These are phyloP conservation scores for Neocucurbitaria cava DNA, from an alignment of 2,329 filamentous ascomycete species.

Conservation along the genomic window DNA sequence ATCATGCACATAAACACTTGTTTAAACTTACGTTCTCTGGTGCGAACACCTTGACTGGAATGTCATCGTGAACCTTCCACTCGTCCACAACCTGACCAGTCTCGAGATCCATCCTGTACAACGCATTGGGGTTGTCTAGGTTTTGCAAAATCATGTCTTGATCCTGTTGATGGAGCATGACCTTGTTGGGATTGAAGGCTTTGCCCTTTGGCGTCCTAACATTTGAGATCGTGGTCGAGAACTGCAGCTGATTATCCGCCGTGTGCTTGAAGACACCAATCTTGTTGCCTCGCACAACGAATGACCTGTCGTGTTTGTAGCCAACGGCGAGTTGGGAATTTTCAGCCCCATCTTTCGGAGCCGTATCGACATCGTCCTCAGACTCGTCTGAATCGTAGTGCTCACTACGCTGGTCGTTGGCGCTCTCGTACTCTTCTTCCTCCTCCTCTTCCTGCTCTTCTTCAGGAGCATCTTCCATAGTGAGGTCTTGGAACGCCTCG, in stretches of 20 bases:
- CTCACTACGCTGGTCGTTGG: conserved; percentile 73
- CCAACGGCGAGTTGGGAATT: conserved; percentile 96
- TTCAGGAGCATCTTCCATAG: conserved; percentile 79
- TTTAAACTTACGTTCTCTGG: conserved; percentile 73
- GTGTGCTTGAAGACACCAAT: conserved; percentile 99
- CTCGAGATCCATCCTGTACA: conserved; percentile 97
- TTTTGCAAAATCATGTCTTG: conserved; percentile 90
- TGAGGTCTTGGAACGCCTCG: conserved; percentile 92
- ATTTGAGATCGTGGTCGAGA: conserved; percentile 96
- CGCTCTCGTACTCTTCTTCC: conserved; percentile 67
- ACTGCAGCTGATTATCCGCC: conserved; percentile 88
- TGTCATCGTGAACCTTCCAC: conserved; percentile 98
- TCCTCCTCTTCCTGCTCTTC: conserved; percentile 66
- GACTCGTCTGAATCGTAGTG: conserved; percentile 80
- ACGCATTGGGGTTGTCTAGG: conserved; percentile 79
- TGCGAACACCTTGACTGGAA: conserved; percentile 88
- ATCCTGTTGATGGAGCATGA: conserved; percentile 94
- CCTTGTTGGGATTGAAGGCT: conserved; percentile 91
- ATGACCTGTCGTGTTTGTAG: conserved; percentile 95
- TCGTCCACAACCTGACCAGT: conserved; percentile 98
- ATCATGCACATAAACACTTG: not conserved
- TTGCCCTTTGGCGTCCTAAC: conserved; percentile 83
- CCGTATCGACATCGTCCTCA: conserved; percentile 74
- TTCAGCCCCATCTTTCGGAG: conserved; percentile 77
- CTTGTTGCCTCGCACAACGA: conserved; percentile 95